These are phyloP conservation scores for Clitopilus passeckerianus DNA, from an alignment of 768 basidiomycete genomes.

Conservation along the genomic window DNA sequence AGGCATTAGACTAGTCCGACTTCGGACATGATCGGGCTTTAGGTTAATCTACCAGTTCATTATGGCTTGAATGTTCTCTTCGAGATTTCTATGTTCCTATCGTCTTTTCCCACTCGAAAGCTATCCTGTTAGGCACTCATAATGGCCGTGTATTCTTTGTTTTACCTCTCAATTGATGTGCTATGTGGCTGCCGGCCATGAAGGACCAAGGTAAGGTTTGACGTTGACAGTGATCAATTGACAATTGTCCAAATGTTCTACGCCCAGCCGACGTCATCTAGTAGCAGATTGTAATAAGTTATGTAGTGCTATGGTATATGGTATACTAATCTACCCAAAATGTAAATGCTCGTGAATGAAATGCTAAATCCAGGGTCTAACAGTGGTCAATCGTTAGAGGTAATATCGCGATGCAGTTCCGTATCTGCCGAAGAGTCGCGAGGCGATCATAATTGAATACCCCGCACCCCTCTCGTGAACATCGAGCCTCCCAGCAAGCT, in stretches of 20 bases:
- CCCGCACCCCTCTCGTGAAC: conserved; percentile 43
- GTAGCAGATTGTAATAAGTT: neutral
- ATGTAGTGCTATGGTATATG: neutral
- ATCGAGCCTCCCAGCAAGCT: conserved; percentile 60
- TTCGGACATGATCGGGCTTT: neutral
- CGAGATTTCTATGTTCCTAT: neutral
- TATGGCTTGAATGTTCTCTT: neutral
- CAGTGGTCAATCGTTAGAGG: conserved; percentile 32
- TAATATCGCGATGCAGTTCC: conserved; percentile 49
- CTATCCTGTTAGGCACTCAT: too few species aligned
- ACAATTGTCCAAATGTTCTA: neutral
- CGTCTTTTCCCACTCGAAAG: too few species aligned
- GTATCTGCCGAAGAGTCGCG: conserved; percentile 54
- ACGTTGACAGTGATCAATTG: neutral
- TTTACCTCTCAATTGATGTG: neutral
- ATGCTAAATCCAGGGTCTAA: neutral
- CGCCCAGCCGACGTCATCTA: neutral
- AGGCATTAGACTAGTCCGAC: neutral
- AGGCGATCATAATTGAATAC: conserved; percentile 56
- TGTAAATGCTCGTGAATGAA: conserved; percentile 11
- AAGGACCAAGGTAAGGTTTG: neutral
- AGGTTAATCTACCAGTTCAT: too few species aligned
- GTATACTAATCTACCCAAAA: neutral
- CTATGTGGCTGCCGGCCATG: neutral
- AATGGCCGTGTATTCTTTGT: too few species aligned